Evolutionary conservation across 257 asterid genomes (phyloP).

Genomic region (Solanum medicagineum): DNA sequence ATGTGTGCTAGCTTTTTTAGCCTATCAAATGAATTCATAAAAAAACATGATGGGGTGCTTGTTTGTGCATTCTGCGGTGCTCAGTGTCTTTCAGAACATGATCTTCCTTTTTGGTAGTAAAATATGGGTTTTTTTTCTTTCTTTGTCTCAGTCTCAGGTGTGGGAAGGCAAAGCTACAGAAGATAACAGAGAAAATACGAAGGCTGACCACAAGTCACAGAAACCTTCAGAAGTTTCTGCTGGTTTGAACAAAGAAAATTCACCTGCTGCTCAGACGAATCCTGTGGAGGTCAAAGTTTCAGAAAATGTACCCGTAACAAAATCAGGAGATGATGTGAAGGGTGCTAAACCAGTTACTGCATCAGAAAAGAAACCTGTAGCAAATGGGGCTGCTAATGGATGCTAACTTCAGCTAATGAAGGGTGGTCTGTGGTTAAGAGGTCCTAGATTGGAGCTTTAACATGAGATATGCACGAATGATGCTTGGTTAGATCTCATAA

Average conservation of each 20-base stretch:
- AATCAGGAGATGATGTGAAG: constrained; percentile 7
- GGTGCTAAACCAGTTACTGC: constrained; percentile 5
- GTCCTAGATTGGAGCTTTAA: background rate
- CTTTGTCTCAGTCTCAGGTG: background rate
- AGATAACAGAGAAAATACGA: constrained; percentile 17
- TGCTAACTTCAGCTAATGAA: constrained; percentile 16
- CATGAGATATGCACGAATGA: background rate
- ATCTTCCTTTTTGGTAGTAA: background rate
- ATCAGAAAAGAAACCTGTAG: constrained; percentile 21
- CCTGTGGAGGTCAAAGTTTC: constrained; percentile 3
- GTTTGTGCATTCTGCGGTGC: background rate
- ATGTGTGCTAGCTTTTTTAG: background rate
- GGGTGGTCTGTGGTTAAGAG: constrained; percentile 8
- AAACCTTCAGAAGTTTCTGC: constrained; percentile 8
- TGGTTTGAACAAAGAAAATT: constrained; percentile 6
- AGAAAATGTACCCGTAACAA: background rate
- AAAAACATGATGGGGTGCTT: background rate
- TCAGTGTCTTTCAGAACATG: background rate
- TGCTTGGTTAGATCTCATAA: background rate
- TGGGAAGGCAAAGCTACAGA: constrained; percentile 16
- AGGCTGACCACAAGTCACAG: constrained; percentile 11
- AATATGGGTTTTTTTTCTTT: background rate
- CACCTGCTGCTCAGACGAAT: background rate
- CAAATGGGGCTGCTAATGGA: constrained; percentile 34
- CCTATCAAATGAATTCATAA: background rate